Percentiles rank a stretch among this genome's conserved stretches.
Conservation (phyloP, 305 asterid genomes). For the Galium porrigens region DNA sequence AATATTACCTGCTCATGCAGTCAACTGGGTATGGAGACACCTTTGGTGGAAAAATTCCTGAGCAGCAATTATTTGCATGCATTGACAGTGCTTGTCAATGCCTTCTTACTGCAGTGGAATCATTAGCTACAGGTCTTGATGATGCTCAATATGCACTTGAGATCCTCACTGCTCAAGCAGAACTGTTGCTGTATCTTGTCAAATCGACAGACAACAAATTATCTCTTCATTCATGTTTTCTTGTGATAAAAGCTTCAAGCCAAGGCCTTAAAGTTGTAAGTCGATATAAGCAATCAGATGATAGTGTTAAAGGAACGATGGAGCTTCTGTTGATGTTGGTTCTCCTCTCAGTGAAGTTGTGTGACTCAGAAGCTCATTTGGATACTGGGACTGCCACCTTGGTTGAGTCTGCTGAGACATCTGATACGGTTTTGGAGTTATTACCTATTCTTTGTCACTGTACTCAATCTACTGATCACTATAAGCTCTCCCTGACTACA, state of each 20-base stretch:
- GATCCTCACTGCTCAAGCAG: slow-evolving; percentile 64
- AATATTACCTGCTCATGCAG: slow-evolving; percentile 39
- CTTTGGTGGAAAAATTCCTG: slow-evolving; percentile 39
- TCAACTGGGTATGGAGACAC: slow-evolving; percentile 27
- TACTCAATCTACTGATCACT: slow-evolving; percentile 40
- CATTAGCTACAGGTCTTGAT: slow-evolving; percentile 35
- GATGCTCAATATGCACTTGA: slow-evolving; percentile 37
- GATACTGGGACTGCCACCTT: slow-evolving; percentile 20
- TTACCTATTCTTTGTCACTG: slow-evolving; percentile 69
- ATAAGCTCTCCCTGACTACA: slow-evolving; percentile 50
- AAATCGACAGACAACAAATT: slow-evolving; percentile 29
- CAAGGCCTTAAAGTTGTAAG: slow-evolving; percentile 58
- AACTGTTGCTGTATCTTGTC: slow-evolving; percentile 49
- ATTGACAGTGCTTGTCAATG: slow-evolving; percentile 46
- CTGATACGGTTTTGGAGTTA: slow-evolving; percentile 47
- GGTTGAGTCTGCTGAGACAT: slow-evolving; percentile 38
- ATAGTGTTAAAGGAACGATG: slow-evolving; percentile 30
- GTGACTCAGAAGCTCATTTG: slow-evolving; percentile 22
- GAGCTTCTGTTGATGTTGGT: slow-evolving; percentile 51
- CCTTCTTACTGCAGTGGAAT: slow-evolving; percentile 41
- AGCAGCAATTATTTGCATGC: slow-evolving; percentile 42
- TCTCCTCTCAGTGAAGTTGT: slow-evolving; percentile 37
- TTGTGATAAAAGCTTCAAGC: slow-evolving; percentile 52
- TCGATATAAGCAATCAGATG: slow-evolving; percentile 30
- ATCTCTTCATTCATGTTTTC: slow-evolving; percentile 29